These are phyloP conservation scores for Eudorina sp. DNA, from an alignment of 139 green algal genomes.

Conservation along the genomic window DNA sequence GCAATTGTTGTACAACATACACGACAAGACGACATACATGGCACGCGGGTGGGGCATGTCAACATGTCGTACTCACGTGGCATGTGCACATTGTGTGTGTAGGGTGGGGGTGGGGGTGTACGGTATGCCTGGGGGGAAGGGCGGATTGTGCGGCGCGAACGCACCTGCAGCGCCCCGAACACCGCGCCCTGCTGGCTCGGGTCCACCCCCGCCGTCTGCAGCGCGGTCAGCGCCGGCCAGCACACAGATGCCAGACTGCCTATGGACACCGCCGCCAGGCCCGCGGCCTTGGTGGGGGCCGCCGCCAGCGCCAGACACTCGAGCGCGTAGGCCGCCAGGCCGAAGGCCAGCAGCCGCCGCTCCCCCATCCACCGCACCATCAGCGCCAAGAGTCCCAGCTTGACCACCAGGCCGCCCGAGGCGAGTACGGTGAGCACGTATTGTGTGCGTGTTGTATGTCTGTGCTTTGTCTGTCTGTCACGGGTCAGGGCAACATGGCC, in stretches of 20 bases:
- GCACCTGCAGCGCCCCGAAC: constrained; percentile 76
- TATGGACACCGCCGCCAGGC: constrained; percentile 53
- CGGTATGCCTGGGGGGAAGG: too few relatives aligned
- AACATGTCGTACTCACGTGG: too few relatives aligned
- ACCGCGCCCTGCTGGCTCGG: constrained; percentile 60
- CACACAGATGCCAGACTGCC: constrained; percentile 64
- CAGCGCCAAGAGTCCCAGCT: constrained; percentile 71
- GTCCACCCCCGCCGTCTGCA: constrained; percentile 72
- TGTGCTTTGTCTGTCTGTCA: too few relatives aligned
- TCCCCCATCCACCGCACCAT: constrained; percentile 72
- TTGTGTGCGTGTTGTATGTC: too few relatives aligned
- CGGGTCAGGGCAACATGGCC: too few relatives aligned
- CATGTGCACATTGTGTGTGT: too few relatives aligned
- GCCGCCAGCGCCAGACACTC: constrained; percentile 67
- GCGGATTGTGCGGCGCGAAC: too few relatives aligned
- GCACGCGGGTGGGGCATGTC: too few relatives aligned
- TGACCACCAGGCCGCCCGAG: constrained; percentile 74
- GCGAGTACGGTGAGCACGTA: constrained; percentile 78
- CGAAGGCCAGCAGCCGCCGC: constrained; percentile 68
- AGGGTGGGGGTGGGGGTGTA: too few relatives aligned
- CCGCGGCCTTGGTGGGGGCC: constrained; percentile 52
- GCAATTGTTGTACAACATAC: too few relatives aligned
- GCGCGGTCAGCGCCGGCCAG: constrained; percentile 75
- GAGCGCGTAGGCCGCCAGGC: constrained; percentile 36
- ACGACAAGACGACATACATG: too few relatives aligned